Evolutionary conservation across 2,329 filamentous ascomycete species (phyloP), one percentile per base, ranked within the genome.

Genomic region (Colletotrichum agaves): DNA sequence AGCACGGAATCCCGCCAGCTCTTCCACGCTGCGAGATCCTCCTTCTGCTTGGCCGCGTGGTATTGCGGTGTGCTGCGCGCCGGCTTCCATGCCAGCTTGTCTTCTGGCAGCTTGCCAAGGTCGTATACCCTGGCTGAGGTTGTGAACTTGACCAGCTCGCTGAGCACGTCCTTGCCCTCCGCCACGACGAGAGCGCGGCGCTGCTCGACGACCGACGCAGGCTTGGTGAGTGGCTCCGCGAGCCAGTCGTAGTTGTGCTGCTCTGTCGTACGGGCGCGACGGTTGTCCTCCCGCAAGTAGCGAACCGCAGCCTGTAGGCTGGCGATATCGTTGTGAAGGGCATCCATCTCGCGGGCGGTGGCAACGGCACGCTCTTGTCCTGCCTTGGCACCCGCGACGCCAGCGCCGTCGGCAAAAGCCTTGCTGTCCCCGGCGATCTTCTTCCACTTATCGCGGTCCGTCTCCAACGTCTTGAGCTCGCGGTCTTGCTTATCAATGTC

Each of bases 311-410:
- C 85, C 74, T 92, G 85, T 63, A 91, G 78, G 71, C 83, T 84
- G 62, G 83, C 84, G 73, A 94, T 89, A 67, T 95, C 90, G 72
- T 85, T 85, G 77, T 90, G 89, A 72, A 94, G 86, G 10, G 83
- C 82, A 71, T 94, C 91, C 80, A 94, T 90, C 77, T 95, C 91
- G 60, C 89, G 87, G 31, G 89, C 89, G 1, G 89, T 91, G 4
- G 90, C 88, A 52, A 91, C 90, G 31, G 90, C 89, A 27, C 88
- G 86, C 74, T 92, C 88, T 74, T 90, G 85, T 21, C 88, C 87
- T 11, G 86, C 84, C 77, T 87, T 87, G 67, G 83, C 81, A 13
- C 81, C 83, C 15, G 81, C 83, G 5, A 80, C 82, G 8, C 78
- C 81, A n/a, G 78, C 80, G 4, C 79, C 79, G 61, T 86, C 84